Conservation (phyloP, 2,329 filamentous ascomycete species). For the Conoideocrella luteorostrata region DNA sequence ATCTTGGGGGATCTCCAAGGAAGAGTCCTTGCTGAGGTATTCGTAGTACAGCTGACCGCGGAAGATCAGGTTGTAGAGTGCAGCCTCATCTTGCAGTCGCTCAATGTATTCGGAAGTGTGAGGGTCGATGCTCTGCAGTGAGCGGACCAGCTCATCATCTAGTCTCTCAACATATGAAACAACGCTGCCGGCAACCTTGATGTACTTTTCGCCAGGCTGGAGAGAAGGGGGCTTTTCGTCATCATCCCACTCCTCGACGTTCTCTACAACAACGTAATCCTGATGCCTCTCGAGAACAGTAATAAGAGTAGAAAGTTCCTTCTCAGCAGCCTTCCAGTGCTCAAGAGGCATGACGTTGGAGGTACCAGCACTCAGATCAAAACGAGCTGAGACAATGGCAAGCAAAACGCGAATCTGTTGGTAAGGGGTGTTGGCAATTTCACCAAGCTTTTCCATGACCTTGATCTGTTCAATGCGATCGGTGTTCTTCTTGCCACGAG, state of each 20-base stretch:
- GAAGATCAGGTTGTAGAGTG: constrained; percentile 88
- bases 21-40: constrained; percentile 61
- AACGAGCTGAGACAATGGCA: constrained; percentile 85
- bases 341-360: constrained; percentile 83
- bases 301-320: constrained; percentile 74
- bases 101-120: constrained; percentile 99
- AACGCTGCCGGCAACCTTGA: constrained; percentile 88
- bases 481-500: constrained; percentile 97
- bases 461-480: constrained; percentile 91
- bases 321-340: constrained; percentile 92
- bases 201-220: constrained; percentile 66
- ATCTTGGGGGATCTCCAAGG: constrained; percentile 73
- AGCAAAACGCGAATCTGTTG: constrained; percentile 89
- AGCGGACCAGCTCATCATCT: constrained; percentile 94
- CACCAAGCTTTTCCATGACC: constrained; percentile 91
- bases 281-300: constrained; percentile 71
- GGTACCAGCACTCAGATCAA: constrained; percentile 79
- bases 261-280: constrained; percentile 81
- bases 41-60: constrained; percentile 86
- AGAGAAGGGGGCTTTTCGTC: constrained; percentile 86
- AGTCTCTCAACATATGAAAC: constrained; percentile 92
- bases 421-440: constrained; percentile 86
- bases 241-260: constrained; percentile 97
- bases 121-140: constrained; percentile 95
- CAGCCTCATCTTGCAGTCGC: constrained; percentile 81